A percentile compares a stretch with the other conserved stretches of the same genome.
phyloP scores from a whole-genome alignment of 768 basidiomycete species.

The Tephrocybe sp. region DNA sequence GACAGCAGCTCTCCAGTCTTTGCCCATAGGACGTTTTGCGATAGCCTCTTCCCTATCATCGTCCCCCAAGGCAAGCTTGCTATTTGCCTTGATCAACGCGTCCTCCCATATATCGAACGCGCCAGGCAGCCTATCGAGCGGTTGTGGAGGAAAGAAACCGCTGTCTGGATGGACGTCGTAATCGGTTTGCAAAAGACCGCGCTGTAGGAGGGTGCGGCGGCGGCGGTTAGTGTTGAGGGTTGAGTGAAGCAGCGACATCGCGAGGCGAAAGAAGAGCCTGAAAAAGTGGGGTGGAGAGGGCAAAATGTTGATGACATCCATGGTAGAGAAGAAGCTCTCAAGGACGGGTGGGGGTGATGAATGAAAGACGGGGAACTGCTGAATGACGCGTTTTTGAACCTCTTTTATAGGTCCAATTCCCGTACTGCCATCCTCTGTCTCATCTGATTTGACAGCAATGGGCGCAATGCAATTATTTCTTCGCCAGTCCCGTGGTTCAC shows the following conservation, averaged over 20 bases:
- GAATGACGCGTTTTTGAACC: conserved; percentile 9
- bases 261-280: conserved; percentile 46
- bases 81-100: conserved; percentile 55
- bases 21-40: conserved; percentile 52
- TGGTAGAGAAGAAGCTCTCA: conserved; percentile 14
- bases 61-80: conserved; percentile 55
- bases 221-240: conserved; percentile 33
- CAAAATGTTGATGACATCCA: conserved; percentile 46
- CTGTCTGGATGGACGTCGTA: conserved; percentile 63
- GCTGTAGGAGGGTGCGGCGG: conserved; percentile 28
- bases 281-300: conserved; percentile 55
- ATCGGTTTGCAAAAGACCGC: conserved; percentile 36
- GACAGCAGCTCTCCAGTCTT: conserved; percentile 67
- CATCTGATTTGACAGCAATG: conserved; percentile 20
- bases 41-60: conserved; percentile 49
- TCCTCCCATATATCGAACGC: conserved; percentile 72
- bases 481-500: conserved; percentile 16
- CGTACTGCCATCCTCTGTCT: conserved; percentile 15
- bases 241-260: conserved; percentile 46
- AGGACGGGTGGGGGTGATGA: neutral
- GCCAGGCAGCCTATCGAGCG: conserved; percentile 54
- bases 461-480: conserved; percentile 12
- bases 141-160: conserved; percentile 81
- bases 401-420: conserved; percentile 17
- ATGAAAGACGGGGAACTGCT: conserved; percentile 1